phyloP scores from a whole-genome alignment of 768 basidiomycete genomes.

The Tylopilus subfusipes region DNA sequence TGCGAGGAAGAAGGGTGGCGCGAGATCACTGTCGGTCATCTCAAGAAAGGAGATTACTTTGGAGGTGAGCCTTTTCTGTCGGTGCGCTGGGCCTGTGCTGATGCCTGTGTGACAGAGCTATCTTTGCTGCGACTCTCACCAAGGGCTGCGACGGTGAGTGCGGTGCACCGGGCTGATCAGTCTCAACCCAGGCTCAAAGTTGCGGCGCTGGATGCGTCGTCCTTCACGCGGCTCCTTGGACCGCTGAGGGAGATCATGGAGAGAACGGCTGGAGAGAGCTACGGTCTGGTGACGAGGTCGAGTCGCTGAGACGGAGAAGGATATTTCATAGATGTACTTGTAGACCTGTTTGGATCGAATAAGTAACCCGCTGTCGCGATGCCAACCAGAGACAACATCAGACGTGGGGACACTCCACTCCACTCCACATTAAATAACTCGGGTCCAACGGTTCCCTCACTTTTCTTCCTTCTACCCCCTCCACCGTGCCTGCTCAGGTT shows the following conservation, averaged over 20 bases:
- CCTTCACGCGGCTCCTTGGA: conserved; percentile 91
- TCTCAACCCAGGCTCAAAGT: conserved; percentile 75
- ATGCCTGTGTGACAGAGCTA: conserved; percentile 56
- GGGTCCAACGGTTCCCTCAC: not conserved
- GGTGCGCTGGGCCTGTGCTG: not conserved
- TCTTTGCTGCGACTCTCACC: conserved; percentile 86
- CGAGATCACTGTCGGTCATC: conserved; percentile 69
- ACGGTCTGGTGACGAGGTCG: conserved; percentile 39
- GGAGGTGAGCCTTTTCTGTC: conserved; percentile 66
- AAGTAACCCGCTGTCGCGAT: conserved; percentile 34
- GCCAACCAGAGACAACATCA: conserved; percentile 21
- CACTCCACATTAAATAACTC: too few relatives aligned
- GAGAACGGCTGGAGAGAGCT: conserved; percentile 76
- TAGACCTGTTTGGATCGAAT: not conserved
- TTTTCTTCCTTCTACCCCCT: not conserved
- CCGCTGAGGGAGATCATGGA: conserved; percentile 93
- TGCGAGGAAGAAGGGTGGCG: conserved; percentile 54
- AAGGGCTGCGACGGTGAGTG: conserved; percentile 95
- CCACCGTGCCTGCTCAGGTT: not conserved
- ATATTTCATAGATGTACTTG: not conserved
- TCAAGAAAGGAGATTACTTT: conserved; percentile 95
- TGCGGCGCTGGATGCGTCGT: conserved; percentile 87
- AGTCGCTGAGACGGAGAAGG: conserved; percentile 27
- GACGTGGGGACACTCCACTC: conserved; percentile 7
- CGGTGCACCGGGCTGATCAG: conserved; percentile 45